Conservation (phyloP, 768 basidiomycete genomes). For the Lentinula aciculospora region DNA sequence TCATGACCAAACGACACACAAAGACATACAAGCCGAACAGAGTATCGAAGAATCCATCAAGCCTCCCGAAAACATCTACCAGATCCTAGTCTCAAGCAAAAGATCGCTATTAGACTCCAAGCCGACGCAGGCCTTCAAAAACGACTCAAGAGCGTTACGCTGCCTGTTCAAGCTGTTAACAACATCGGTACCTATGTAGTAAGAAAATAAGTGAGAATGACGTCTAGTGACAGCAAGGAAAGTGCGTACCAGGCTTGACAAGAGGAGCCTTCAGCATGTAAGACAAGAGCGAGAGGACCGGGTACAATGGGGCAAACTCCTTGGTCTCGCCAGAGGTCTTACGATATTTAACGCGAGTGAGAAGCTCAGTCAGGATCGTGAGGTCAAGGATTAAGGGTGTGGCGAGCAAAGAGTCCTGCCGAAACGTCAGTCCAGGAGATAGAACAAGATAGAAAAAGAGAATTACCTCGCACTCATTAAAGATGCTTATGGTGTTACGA, state of each 20-base stretch:
- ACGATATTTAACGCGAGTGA: conserved; percentile 91
- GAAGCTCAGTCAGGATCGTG: conserved; percentile 86
- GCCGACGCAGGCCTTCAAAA: conserved; percentile 93
- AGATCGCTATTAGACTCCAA: conserved; percentile 81
- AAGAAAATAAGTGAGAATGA: not conserved
- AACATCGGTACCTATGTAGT: conserved; percentile 64
- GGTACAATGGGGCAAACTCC: conserved; percentile 83
- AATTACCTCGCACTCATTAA: conserved; percentile 92
- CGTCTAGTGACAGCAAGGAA: not conserved
- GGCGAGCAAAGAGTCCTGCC: conserved; percentile 87
- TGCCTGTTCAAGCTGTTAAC: conserved; percentile 95
- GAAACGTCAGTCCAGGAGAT: conserved; percentile 6
- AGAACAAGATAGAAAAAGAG: not conserved
- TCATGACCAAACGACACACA: too few relatives aligned
- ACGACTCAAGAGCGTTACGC: conserved; percentile 87
- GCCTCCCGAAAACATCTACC: conserved; percentile 44
- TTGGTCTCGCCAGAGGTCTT: conserved; percentile 30
- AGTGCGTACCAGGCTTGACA: conserved; percentile 73
- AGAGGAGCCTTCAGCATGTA: conserved; percentile 99
- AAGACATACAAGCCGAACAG: too few relatives aligned
- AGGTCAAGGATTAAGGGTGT: conserved; percentile 95
- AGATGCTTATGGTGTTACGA: conserved; percentile 89
- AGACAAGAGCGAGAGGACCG: conserved; percentile 85
- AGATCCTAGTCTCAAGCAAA: conserved; percentile 81
- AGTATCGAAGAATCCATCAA: too few relatives aligned